A percentile compares a stretch with the other conserved stretches of the same genome.
phyloP scores from a whole-genome alignment of 805 yeast genomes.

The Zygosaccharomyces gambellarensis region DNA sequence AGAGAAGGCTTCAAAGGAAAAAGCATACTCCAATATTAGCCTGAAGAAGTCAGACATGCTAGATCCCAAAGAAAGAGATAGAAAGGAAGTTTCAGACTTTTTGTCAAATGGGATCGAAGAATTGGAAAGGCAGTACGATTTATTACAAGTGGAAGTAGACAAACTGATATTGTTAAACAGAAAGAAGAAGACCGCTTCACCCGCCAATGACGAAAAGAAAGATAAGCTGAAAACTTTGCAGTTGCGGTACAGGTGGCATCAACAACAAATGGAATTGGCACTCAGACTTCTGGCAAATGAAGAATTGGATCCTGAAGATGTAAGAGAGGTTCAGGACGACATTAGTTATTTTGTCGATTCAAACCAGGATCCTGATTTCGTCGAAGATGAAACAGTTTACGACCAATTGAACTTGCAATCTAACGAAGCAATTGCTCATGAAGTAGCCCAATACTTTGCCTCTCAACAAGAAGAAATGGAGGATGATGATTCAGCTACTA shows the following conservation, averaged over 20 bases:
- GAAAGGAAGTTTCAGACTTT: slow-evolving; percentile 65
- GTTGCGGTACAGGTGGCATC: slow-evolving; percentile 76
- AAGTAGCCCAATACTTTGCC: slow-evolving; percentile 40
- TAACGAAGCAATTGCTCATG: slow-evolving; percentile 47
- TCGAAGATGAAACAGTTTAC: slow-evolving; percentile 91
- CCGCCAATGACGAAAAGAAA: slow-evolving; percentile 30
- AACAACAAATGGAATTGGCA: slow-evolving; percentile 71
- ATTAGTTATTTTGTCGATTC: slow-evolving; percentile 87
- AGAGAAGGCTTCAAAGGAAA: slow-evolving; percentile 88
- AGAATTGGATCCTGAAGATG: slow-evolving; percentile 68
- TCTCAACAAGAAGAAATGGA: slow-evolving; percentile 29
- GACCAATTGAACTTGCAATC: slow-evolving; percentile 73
- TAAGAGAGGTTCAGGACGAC: slow-evolving; percentile 77
- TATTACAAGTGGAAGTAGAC: slow-evolving; percentile 53
- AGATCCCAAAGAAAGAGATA: slow-evolving; percentile 79
- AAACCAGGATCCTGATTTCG: slow-evolving; percentile 84
- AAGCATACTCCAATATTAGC: slow-evolving; percentile 91
- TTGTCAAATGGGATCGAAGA: slow-evolving; percentile 69
- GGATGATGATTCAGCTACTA: slow-evolving; percentile 16
- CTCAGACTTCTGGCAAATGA: slow-evolving; percentile 78
- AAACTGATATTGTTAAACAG: slow-evolving; percentile 28
- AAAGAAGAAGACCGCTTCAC: slow-evolving; percentile 32
- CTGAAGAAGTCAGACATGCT: slow-evolving; percentile 57
- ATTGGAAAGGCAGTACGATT: slow-evolving; percentile 74
- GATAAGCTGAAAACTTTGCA: slow-evolving; percentile 56